A percentile compares a stretch with the other conserved stretches of the same genome.
Conservation (phyloP, 305 asterid genomes). For the Rubia balearica region DNA sequence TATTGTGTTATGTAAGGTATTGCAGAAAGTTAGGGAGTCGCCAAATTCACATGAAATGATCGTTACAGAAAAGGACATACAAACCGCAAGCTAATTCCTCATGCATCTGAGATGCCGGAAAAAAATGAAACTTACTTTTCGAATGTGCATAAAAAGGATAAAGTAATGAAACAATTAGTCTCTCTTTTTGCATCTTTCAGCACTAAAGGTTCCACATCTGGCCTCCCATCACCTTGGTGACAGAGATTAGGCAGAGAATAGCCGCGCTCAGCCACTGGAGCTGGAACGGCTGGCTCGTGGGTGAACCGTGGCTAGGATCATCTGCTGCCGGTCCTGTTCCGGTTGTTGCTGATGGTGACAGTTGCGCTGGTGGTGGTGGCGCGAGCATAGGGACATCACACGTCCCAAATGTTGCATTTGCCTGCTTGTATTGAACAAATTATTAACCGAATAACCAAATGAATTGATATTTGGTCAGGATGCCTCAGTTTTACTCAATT, state of each 20-base stretch:
- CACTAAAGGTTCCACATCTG: neutral
- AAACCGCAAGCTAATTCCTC: neutral
- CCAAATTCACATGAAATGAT: slow-evolving; percentile 8
- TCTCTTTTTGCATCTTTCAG: neutral
- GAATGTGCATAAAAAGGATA: neutral
- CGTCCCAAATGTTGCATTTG: slow-evolving; percentile 44
- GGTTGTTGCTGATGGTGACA: slow-evolving; percentile 16
- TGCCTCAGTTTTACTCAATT: too few relatives aligned
- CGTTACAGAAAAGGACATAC: neutral
- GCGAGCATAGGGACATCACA: slow-evolving; percentile 68
- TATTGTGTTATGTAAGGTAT: slow-evolving; percentile 4
- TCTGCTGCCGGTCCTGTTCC: neutral
- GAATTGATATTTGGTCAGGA: neutral
- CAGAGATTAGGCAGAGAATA: slow-evolving; percentile 23
- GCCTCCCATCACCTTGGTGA: slow-evolving; percentile 17
- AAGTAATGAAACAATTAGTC: neutral
- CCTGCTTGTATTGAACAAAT: slow-evolving; percentile 32
- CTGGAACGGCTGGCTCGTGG: slow-evolving; percentile 21
- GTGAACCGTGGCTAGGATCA: slow-evolving; percentile 30
- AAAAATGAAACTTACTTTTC: neutral
- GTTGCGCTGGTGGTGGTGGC: slow-evolving; percentile 83
- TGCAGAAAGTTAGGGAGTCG: neutral
- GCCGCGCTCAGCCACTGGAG: slow-evolving; percentile 34
- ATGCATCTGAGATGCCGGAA: neutral
- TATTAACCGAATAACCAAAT: neutral